Evolutionary conservation across 1,139 yeast species (phyloP).

Genomic region (Taphrina populina): DNA sequence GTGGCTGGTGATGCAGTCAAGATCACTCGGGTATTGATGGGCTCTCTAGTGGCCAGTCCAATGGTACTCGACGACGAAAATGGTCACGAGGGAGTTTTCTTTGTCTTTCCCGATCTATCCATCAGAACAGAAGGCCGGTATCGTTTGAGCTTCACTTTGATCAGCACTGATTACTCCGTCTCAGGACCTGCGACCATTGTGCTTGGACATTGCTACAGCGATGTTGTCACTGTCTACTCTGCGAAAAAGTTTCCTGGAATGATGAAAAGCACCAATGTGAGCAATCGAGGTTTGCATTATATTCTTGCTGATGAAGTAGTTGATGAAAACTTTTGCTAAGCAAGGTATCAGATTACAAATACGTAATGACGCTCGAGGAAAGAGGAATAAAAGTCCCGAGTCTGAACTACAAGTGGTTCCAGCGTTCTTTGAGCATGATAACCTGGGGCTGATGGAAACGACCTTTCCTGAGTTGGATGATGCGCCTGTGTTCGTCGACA

Average conservation of each 20-base stretch:
- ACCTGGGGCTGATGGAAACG: too few species aligned
- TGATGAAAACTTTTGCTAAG: constrained; percentile 21
- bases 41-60: constrained; percentile 20
- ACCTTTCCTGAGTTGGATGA: too few species aligned
- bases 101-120: constrained; percentile 45
- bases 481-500: too few species aligned
- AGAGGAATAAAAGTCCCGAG: too few species aligned
- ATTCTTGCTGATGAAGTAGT: not conserved
- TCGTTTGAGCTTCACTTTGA: constrained; percentile 43
- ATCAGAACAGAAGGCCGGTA: constrained; percentile 46
- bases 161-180: constrained; percentile 17
- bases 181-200: not conserved
- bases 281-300: not conserved
- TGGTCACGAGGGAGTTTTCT: constrained; percentile 39
- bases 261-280: constrained; percentile 2
- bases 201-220: constrained; percentile 41
- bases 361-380: constrained; percentile 1
- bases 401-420: not conserved
- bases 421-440: too few species aligned
- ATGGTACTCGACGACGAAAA: constrained; percentile 8
- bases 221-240: constrained; percentile 44
- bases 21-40: constrained; percentile 28
- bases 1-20: not conserved
- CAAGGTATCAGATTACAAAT: constrained; percentile 17
- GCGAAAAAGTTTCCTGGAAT: constrained; percentile 48